Conservation (phyloP, 306 rosid species). For the Castanopsis chinensis region DNA sequence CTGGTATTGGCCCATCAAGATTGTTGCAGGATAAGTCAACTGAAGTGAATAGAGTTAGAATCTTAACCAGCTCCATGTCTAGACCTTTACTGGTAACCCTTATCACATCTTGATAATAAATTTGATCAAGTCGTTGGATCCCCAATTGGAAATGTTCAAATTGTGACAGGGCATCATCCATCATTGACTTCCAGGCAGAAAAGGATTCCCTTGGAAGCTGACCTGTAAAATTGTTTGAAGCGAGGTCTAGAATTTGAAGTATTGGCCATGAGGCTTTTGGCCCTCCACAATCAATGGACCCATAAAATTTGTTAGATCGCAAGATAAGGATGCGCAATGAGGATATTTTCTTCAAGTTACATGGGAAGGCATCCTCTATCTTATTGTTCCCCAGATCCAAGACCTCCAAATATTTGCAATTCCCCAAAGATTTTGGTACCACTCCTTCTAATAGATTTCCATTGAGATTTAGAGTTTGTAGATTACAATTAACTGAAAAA, state of each 20-base stretch:
- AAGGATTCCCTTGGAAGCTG: slow-evolving; percentile 23
- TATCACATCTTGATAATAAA: slow-evolving; percentile 31
- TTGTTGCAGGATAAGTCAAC: slow-evolving; percentile 24
- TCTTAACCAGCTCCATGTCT: neutral
- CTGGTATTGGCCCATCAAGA: slow-evolving; percentile 11
- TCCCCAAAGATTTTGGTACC: slow-evolving; percentile 30
- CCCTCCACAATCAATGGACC: neutral
- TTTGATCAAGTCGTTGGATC: neutral
- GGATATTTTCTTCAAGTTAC: slow-evolving; percentile 10
- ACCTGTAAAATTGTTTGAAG: slow-evolving; percentile 40
- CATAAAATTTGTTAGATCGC: slow-evolving; percentile 30
- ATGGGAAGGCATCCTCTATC: slow-evolving; percentile 19
- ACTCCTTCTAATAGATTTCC: slow-evolving; percentile 25
- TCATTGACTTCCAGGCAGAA: slow-evolving; percentile 45
- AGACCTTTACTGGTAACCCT: slow-evolving; percentile 14
- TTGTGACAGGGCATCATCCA: too few species aligned
- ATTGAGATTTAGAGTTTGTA: slow-evolving; percentile 28
- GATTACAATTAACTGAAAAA: slow-evolving; percentile 13
- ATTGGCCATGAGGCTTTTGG: slow-evolving; percentile 3
- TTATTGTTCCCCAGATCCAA: slow-evolving; percentile 40
- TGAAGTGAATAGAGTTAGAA: neutral
- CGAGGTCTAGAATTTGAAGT: slow-evolving; percentile 39
- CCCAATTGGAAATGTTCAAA: too few species aligned
- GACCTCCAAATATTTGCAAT: slow-evolving; percentile 27
- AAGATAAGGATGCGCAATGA: slow-evolving; percentile 27